Conservation (phyloP, 441 rosid genomes). For the Mallotus japonicus region DNA sequence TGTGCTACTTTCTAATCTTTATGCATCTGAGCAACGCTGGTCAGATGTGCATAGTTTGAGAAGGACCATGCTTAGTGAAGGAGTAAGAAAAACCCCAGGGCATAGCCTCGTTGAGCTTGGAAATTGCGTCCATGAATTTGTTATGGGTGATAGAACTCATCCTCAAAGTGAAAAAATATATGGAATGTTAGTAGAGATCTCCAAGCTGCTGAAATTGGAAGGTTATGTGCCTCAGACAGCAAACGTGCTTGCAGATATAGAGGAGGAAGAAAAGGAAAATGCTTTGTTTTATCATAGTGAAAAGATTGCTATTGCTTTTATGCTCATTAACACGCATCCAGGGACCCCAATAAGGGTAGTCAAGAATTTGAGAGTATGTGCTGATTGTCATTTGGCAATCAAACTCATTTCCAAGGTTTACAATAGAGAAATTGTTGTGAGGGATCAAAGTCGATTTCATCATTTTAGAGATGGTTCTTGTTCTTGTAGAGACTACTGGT, state of each 20-base stretch:
- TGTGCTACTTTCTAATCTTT: constrained; percentile 73
- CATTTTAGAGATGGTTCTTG: constrained; percentile 67
- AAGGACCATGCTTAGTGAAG: constrained; percentile 46
- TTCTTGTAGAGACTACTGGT: constrained; percentile 82
- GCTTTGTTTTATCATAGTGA: constrained; percentile 71
- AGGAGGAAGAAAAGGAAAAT: constrained; percentile 75
- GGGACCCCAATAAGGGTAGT: constrained; percentile 49
- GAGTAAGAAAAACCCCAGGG: constrained; percentile 66
- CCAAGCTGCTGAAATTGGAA: constrained; percentile 49
- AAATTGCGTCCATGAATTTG: constrained; percentile 58
- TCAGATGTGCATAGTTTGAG: constrained; percentile 59
- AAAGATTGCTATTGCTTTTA: constrained; percentile 74
- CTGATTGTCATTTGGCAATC: constrained; percentile 72
- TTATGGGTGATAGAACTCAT: constrained; percentile 63
- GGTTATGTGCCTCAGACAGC: constrained; percentile 46
- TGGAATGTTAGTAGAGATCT: constrained; percentile 52
- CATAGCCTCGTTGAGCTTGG: constrained; percentile 69
- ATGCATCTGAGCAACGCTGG: constrained; percentile 75
- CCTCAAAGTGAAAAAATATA: constrained; percentile 50
- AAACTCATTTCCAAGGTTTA: constrained; percentile 67
- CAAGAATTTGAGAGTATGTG: constrained; percentile 78
- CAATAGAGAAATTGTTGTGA: constrained; percentile 58
- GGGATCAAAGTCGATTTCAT: constrained; percentile 79
- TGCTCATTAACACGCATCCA: constrained; percentile 56
- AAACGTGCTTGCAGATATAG: constrained; percentile 62